Evolutionary conservation across 2,329 filamentous ascomycete species (phyloP).

Genomic region (Hymenoscyphus fructigenus): DNA sequence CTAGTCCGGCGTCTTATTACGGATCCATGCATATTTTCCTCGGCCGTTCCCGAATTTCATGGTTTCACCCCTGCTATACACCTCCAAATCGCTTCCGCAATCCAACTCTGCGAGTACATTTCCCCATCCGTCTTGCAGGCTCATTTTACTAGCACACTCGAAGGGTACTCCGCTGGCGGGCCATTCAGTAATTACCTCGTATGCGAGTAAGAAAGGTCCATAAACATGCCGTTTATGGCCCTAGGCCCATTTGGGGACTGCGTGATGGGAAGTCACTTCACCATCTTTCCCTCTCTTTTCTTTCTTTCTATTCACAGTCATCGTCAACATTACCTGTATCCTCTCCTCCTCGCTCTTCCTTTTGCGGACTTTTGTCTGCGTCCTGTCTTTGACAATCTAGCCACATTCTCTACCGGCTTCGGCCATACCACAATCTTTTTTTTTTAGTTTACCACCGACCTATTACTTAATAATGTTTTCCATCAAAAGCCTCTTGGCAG

Average conservation of each 20-base stretch:
- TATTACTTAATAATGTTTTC: slow-evolving; percentile 32
- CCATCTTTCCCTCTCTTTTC: slow-evolving; percentile 16
- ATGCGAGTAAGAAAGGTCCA: background rate
- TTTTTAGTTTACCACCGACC: slow-evolving; percentile 20
- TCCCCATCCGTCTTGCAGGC: background rate
- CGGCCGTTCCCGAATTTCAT: background rate
- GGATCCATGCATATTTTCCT: background rate
- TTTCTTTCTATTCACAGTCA: slow-evolving; percentile 24
- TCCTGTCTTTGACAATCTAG: slow-evolving; percentile 36
- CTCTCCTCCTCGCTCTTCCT: slow-evolving; percentile 15
- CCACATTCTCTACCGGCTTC: slow-evolving; percentile 33
- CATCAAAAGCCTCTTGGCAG: slow-evolving; percentile 28
- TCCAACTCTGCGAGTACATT: background rate
- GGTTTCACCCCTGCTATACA: background rate
- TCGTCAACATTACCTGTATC: slow-evolving; percentile 17
- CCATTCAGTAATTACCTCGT: background rate
- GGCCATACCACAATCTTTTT: slow-evolving; percentile 35
- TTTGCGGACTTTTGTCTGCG: slow-evolving; percentile 38
- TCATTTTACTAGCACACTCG: background rate
- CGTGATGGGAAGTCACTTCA: slow-evolving; percentile 20
- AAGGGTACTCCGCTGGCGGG: background rate
- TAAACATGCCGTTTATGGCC: background rate
- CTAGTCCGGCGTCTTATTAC: background rate
- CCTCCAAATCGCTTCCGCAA: background rate
- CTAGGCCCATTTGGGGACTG: background rate